Conservation (phyloP, 257 asterid species). For the Forsythia suspensa region DNA sequence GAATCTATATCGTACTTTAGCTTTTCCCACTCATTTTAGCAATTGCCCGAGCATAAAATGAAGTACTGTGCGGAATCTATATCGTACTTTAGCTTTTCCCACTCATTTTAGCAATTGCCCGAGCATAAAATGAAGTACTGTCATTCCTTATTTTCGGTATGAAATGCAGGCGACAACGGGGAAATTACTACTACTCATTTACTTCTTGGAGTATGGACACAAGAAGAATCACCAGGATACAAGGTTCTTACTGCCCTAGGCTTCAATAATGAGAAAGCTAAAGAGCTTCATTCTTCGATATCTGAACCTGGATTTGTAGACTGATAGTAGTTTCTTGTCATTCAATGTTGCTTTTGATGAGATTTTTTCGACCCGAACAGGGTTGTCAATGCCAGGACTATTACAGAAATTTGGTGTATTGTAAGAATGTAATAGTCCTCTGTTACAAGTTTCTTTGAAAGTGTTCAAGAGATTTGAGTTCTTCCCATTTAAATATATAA, state of each 20-base stretch:
- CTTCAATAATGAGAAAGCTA: slow-evolving; percentile 53
- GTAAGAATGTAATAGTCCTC: neutral
- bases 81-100: neutral
- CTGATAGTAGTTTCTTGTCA: slow-evolving; percentile 21
- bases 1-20: neutral
- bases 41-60: neutral
- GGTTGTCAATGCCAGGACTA: neutral
- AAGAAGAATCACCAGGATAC: slow-evolving; percentile 62
- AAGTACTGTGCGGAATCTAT: neutral
- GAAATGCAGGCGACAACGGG: slow-evolving; percentile 48
- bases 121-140: neutral
- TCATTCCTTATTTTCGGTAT: neutral
- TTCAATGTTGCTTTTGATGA: neutral
- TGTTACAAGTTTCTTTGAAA: neutral
- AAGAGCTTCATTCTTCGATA: slow-evolving; percentile 52
- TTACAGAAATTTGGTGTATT: neutral
- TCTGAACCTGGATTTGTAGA: slow-evolving; percentile 47
- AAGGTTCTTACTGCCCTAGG: slow-evolving; percentile 48
- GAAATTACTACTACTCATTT: slow-evolving; percentile 59
- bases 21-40: neutral
- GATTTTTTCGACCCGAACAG: neutral
- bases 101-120: neutral
- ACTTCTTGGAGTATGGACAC: slow-evolving; percentile 69
- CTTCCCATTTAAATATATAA: too few species aligned
- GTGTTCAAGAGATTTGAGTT: too few species aligned